Evolutionary conservation across 2,329 filamentous ascomycete genomes (phyloP), one percentile per base, ranked within the genome.

Genomic region (Trichocomaceae sp.): DNA sequence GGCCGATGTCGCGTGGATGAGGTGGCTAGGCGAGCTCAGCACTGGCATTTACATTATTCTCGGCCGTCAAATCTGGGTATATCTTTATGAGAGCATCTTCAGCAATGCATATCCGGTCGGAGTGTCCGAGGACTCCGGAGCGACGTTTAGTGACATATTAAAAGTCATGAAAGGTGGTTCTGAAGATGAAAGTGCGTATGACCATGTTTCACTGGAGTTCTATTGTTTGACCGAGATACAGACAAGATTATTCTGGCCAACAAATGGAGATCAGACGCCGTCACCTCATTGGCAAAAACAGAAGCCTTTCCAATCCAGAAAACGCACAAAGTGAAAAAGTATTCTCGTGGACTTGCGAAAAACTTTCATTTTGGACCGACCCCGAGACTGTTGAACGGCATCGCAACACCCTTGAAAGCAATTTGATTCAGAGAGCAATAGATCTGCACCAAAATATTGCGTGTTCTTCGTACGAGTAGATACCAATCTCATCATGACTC

Each of bases 391-490:
- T 47, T 33, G 45, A 47, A 29, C 45, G 12, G 10, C 45, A 47
- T 10, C 23, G 5, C 45, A 19, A 47, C 20, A 47, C 45, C 29
- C 23, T 47, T 47, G 15, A 47, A 47, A 29, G 4, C 13, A 47
- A 47, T 33, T n/a, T 47, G 7, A 29, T 47, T 4, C 45, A 29
- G 45, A 23, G 23, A 9, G 19, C 45, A 47, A 31, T 47, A 13
- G 45, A 31, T 47, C 23, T 47, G 29, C 45, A 47, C 23, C 12
- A 47, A 8, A 6, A 31, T 0, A 33, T 47, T 8, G 23, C 12
- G 12, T 47, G 20, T n/a, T 47, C 45, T 47, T 47, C 45, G 23
- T 31, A 47, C 45, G 45, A 47, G 20, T 31, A 47, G n/a, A n/a
- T n/a, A n/a, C n/a, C n/a, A n/a, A n/a, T 47, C 45, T 23, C 22